Evolutionary conservation across 106 monocot species (phyloP).

Genomic region (Gastrodia elata): DNA sequence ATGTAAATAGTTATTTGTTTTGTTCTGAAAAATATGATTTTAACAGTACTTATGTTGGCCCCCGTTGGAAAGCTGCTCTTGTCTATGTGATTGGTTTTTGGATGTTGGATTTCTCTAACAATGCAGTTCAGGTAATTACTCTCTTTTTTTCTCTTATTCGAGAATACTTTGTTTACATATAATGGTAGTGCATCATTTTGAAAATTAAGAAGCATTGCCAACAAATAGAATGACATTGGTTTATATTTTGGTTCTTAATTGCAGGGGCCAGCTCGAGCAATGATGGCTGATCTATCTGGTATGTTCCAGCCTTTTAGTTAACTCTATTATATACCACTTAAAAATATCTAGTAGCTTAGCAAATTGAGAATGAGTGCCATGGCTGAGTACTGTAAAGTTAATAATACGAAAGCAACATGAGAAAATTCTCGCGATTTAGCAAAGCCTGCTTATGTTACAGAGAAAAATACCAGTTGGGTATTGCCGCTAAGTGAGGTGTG

Average conservation of each 20-base stretch:
- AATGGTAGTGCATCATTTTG: background rate
- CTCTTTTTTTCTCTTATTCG: background rate
- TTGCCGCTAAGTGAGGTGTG: too few relatives aligned
- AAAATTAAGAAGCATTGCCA: background rate
- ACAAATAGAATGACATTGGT: background rate
- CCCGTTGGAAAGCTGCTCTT: conserved; percentile 73
- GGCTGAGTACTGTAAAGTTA: too few relatives aligned
- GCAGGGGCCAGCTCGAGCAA: conserved; percentile 56
- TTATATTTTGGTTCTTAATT: conserved; percentile 5
- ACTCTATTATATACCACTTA: too few relatives aligned
- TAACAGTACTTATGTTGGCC: conserved; percentile 47
- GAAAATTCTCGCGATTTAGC: too few relatives aligned
- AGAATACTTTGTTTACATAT: background rate
- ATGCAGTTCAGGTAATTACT: conserved; percentile 53
- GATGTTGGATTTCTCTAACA: conserved; percentile 82
- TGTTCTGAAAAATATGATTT: conserved; percentile 5
- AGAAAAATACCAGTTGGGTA: too few relatives aligned
- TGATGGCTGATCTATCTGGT: conserved; percentile 61
- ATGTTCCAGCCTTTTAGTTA: background rate
- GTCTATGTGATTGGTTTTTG: conserved; percentile 78
- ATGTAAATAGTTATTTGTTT: background rate
- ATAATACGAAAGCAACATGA: too few relatives aligned
- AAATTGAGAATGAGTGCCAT: too few relatives aligned
- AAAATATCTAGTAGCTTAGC: too few relatives aligned
- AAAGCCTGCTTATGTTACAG: too few relatives aligned